phyloP scores from a whole-genome alignment of 2,329 filamentous ascomycete genomes.

The Zymoseptoria pseudotritici region DNA sequence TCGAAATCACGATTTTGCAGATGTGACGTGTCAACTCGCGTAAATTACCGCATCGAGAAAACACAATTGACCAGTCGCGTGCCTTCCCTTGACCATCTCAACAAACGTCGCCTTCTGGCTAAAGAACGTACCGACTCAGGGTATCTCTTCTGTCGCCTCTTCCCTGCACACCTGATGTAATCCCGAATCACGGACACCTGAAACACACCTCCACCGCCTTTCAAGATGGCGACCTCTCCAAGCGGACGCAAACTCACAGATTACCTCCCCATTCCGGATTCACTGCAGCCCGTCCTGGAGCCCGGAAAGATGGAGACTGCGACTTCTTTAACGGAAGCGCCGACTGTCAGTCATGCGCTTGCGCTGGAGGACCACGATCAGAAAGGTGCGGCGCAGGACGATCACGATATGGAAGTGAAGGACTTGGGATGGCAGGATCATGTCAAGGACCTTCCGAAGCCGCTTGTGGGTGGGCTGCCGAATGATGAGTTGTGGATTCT shows the following conservation, averaged over 20 bases:
- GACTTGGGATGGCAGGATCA: conserved; percentile 64
- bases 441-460: conserved; percentile 48
- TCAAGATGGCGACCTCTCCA: conserved; percentile 1
- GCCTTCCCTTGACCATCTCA: neutral
- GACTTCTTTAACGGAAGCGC: conserved; percentile 32
- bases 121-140: neutral
- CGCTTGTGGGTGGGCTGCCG: conserved; percentile 58
- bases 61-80: neutral
- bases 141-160: neutral
- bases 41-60: neutral
- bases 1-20: neutral
- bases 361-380: conserved; percentile 40
- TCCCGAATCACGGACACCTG: neutral
- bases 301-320: conserved; percentile 25
- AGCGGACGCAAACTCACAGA: conserved; percentile 9
- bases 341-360: conserved; percentile 42
- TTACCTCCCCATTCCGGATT: conserved; percentile 30
- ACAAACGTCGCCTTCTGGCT: neutral
- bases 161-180: neutral
- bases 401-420: conserved; percentile 47
- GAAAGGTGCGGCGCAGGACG: conserved; percentile 39
- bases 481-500: conserved; percentile 71
- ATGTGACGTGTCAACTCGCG: neutral
- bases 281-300: conserved; percentile 23
- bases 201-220: neutral